phyloP scores from a whole-genome alignment of 1,284 basidiomycete species.

The Sanghuangporus baumii region DNA sequence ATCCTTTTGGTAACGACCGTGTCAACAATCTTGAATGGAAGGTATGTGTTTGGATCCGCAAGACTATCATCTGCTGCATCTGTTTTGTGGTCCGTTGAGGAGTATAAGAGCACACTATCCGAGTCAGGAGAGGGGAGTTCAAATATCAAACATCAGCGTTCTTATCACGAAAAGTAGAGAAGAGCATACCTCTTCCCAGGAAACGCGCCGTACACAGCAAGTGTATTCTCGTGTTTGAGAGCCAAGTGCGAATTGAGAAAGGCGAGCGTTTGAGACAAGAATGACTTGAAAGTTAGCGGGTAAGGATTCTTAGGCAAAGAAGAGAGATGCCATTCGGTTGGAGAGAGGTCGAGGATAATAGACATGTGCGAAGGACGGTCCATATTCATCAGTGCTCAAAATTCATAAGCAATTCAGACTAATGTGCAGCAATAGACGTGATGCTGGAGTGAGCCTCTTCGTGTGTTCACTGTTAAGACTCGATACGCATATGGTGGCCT shows the following conservation, averaged over 20 bases:
- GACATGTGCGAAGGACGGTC: constrained; percentile 62
- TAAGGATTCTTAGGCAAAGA: constrained; percentile 36
- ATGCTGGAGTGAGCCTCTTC: too few species aligned
- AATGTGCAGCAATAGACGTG: too few species aligned
- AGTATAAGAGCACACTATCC: constrained; percentile 66
- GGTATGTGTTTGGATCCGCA: constrained; percentile 75
- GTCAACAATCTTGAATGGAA: constrained; percentile 75
- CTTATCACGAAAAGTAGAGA: neutral
- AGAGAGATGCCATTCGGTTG: constrained; percentile 73
- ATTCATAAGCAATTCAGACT: neutral
- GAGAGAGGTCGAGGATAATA: constrained; percentile 78
- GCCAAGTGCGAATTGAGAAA: constrained; percentile 94
- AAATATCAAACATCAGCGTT: neutral
- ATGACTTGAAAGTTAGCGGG: constrained; percentile 57
- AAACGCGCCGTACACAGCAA: constrained; percentile 88
- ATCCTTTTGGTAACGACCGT: constrained; percentile 61
- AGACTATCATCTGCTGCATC: constrained; percentile 31
- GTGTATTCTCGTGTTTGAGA: constrained; percentile 84
- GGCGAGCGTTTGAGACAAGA: constrained; percentile 78
- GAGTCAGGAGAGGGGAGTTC: constrained; percentile 12
- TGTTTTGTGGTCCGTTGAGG: constrained; percentile 46
- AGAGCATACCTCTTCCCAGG: constrained; percentile 67
- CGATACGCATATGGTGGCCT: too few species aligned
- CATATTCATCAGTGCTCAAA: neutral
- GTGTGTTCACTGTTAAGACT: too few species aligned